Base-by-base conservation (phyloP, 2,329 filamentous ascomycete genomes). In the Dothideomycetidae sp. region DNA sequence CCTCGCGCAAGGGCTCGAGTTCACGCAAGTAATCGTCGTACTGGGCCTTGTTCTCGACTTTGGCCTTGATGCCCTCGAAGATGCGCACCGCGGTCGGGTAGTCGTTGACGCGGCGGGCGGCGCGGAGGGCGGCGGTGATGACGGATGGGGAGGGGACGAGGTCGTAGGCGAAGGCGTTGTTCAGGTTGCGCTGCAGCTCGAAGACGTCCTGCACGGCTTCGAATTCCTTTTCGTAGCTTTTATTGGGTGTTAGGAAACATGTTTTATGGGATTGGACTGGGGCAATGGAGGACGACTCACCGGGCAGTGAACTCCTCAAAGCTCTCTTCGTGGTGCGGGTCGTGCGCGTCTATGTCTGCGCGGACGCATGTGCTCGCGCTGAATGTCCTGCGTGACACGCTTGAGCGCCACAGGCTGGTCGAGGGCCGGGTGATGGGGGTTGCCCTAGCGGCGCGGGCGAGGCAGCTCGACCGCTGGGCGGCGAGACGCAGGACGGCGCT, bases 91-190 rank as follows among this genome's bases (percentile, higher is more conserved):
- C 90, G 49, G 90, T 98, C 50, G 90, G 90, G 70, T 79, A 96
- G 71, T 98, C 90, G 66, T 98, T 94, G 60, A 98, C 90, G 62
- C 90, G 75, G 62, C 90, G 75, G 51, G 90, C 90, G 53, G 90
- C 90, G 66, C 80, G 85, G 54, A 98, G 75, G 48, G 90, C 90
- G 54, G 90, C 86, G 54, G 75, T 75, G 62, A 94, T 74, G 59
- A 98, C 90, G 51, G 82, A 76, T 48, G 88, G 78, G 31, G 88
- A 90, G 57, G 92, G 90, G 50, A 98, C 90, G 56, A 98, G 80
- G 78, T 98, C 90, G 78, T 98, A 98, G 59, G 90, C 90, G 68
- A 98, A 98, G 61, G 85, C 88, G 70, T 98, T 98, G 79, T 98
- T 98, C 58, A 93, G 73, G 71, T 93, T 93, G 64, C 85, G 82